Base-by-base conservation (phyloP, 2,329 filamentous ascomycete species). In the Microcyclosporella mali region DNA sequence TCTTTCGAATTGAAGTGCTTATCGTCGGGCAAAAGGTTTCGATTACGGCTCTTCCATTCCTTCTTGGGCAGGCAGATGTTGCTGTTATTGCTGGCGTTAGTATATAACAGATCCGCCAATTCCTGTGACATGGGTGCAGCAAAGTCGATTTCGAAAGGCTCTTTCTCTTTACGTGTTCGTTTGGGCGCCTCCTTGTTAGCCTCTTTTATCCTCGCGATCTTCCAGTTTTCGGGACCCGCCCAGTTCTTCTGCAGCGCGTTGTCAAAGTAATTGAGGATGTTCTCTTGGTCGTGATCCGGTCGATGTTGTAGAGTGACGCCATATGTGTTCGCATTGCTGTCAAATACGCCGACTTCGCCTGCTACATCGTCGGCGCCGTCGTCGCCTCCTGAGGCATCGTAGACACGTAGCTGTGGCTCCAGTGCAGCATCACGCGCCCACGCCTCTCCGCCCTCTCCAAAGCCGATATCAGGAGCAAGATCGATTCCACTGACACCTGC, bases 181-280 rank as follows among this genome's bases (percentile, higher is more conserved):
- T 82, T 79, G 56, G 49, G 43, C 15, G 46, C 45, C 25, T 68
- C 74, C 65, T 89, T 88, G 57, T 65, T 72, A 11, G 63, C 67
- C 43, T 81, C 77, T 56, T 97, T 97, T 65, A 98, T 92, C 60
- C 88, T 88, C 50, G 86, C 79, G 61, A 98, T 97, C 54, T 90
- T 84, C 92, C 92, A 98, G 66, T 98, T 92, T 64, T 97, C 92
- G n/a, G 92, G 90, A 37, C 88, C 94, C 4, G 85, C 84, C 90
- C 92, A 98, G 59, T 95, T 95, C 75, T 95, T 97, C 62, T 92
- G 87, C 33, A 97, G 70, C 2, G 90, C 89, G 59, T 95, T 88
- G 64, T 98, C 92, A 61, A 98, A 98, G 69, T 97, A 98, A 60
- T 86, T 85, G n/a, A 98, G 75, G 45, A 98, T 95, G 57, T 95